Conservation (phyloP, 2,329 filamentous ascomycete genomes). For the Talaromyces atroroseus region DNA sequence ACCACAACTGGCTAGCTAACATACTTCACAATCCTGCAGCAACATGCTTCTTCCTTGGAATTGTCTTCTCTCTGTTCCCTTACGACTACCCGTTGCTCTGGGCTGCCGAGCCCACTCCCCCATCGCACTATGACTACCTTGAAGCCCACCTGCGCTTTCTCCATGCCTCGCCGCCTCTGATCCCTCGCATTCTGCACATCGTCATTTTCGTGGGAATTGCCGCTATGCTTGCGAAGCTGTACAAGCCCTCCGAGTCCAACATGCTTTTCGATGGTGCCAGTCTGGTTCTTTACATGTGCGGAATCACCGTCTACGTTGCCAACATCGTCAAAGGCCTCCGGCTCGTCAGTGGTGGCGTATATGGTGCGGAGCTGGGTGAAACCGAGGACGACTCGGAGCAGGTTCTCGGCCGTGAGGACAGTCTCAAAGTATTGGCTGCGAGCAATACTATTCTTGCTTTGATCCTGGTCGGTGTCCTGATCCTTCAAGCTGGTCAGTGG, state of each 20-base stretch:
- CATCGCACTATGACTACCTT: constrained; percentile 73
- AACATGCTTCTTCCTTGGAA: constrained; percentile 95
- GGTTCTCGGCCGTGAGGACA: constrained; percentile 77
- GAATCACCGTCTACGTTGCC: constrained; percentile 84
- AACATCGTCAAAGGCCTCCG: constrained; percentile 95
- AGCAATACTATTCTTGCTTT: constrained; percentile 95
- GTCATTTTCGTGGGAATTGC: constrained; percentile 81
- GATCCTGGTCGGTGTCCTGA: constrained; percentile 82
- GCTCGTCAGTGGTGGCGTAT: constrained; percentile 69
- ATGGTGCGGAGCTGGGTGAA: constrained; percentile 44
- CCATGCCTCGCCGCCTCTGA: constrained; percentile 84
- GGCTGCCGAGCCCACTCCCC: constrained; percentile 37
- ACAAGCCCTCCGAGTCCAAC: constrained; percentile 88
- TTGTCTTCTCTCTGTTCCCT: constrained; percentile 91
- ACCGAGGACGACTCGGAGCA: constrained; percentile 53
- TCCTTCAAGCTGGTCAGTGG: constrained; percentile 95
- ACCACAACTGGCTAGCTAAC: constrained; percentile 1
- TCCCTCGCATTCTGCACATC: constrained; percentile 89
- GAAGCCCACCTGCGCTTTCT: constrained; percentile 88
- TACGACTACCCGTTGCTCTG: constrained; percentile 61
- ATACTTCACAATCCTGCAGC: constrained; percentile 44
- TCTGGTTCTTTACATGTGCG: constrained; percentile 72
- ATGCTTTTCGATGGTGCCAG: constrained; percentile 83
- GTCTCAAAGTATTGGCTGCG: constrained; percentile 80
- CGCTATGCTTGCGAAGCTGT: constrained; percentile 90